Conservation (phyloP, 371 early-diverging fungal genomes). For the Rhizopus sp. region DNA sequence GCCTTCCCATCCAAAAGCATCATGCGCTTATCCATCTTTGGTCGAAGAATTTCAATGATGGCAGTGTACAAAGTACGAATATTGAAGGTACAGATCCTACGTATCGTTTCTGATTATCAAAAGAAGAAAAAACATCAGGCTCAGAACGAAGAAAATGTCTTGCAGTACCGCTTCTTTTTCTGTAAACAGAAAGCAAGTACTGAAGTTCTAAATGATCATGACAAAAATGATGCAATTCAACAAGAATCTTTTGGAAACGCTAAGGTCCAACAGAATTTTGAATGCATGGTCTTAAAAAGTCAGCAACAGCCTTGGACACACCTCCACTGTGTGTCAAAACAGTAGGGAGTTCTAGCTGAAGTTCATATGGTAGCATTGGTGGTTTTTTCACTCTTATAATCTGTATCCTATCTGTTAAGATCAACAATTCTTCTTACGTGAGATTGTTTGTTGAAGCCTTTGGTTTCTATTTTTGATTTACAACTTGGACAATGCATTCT, state of each 20-base stretch:
- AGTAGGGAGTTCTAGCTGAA: conserved; percentile 22
- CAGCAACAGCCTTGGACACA: conserved; percentile 16
- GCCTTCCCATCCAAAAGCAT: conserved; percentile 6
- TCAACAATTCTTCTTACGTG: conserved; percentile 6
- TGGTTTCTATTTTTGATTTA: neutral
- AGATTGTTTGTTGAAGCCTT: conserved; percentile 1
- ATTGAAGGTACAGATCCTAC: conserved; percentile 4
- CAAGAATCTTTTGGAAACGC: conserved; percentile 13
- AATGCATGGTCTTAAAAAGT: conserved; percentile 14
- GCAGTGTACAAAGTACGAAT: conserved; percentile 6
- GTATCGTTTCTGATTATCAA: conserved; percentile 7
- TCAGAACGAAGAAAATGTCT: neutral
- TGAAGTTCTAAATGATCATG: conserved; percentile 11
- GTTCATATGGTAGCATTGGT: conserved; percentile 11
- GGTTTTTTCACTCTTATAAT: conserved; percentile 3
- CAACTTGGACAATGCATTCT: neutral
- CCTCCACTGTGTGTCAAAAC: conserved; percentile 20
- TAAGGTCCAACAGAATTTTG: conserved; percentile 17
- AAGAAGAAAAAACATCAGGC: neutral
- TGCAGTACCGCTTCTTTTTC: neutral
- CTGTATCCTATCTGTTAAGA: neutral
- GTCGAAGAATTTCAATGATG: conserved; percentile 1
- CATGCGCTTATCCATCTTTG: conserved; percentile 7
- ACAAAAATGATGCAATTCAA: conserved; percentile 14
- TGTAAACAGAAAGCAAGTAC: neutral